Evolutionary conservation across 2,329 filamentous ascomycete genomes (phyloP).

Genomic region (Epichloe sibirici): DNA sequence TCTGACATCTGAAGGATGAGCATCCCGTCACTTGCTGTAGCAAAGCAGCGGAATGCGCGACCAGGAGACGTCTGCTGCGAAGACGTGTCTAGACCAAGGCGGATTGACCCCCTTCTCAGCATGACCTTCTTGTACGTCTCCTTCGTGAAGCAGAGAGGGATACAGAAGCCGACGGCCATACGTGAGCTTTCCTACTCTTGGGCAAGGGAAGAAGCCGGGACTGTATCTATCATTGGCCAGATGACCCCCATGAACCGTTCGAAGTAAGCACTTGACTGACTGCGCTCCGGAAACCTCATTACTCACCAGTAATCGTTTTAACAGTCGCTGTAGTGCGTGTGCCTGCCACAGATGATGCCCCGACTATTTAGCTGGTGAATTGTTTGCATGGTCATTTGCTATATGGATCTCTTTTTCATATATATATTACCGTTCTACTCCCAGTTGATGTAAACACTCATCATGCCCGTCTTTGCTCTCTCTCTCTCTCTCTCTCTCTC

Average conservation of each 20-base stretch:
- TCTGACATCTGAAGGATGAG: constrained; percentile 18
- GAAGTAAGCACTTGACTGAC: neutral
- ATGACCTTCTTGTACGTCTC: constrained; percentile 53
- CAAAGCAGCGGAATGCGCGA: constrained; percentile 15
- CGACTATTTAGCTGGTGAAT: too few relatives aligned
- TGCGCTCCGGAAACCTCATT: neutral
- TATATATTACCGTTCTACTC: too few relatives aligned
- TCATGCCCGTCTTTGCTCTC: too few relatives aligned
- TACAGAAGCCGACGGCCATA: constrained; percentile 35
- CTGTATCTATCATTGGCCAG: neutral
- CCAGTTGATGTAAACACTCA: too few relatives aligned
- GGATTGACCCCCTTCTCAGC: constrained; percentile 33
- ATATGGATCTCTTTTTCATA: too few relatives aligned
- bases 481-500: too few relatives aligned
- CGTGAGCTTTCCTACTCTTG: neutral
- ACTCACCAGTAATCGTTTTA: neutral
- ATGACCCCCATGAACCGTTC: neutral
- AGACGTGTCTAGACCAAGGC: constrained; percentile 14
- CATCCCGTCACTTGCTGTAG: constrained; percentile 31
- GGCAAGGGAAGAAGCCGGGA: neutral
- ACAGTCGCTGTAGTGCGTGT: neutral
- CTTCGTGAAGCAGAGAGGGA: constrained; percentile 41
- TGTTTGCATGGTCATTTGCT: too few relatives aligned
- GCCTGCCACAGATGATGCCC: too few relatives aligned
- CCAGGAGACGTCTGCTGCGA: constrained; percentile 15